A percentile compares a stretch with the other conserved stretches of the same genome.
phyloP scores from a whole-genome alignment of 148 eudicot genomes.

The Pharnaceum exiguum region DNA sequence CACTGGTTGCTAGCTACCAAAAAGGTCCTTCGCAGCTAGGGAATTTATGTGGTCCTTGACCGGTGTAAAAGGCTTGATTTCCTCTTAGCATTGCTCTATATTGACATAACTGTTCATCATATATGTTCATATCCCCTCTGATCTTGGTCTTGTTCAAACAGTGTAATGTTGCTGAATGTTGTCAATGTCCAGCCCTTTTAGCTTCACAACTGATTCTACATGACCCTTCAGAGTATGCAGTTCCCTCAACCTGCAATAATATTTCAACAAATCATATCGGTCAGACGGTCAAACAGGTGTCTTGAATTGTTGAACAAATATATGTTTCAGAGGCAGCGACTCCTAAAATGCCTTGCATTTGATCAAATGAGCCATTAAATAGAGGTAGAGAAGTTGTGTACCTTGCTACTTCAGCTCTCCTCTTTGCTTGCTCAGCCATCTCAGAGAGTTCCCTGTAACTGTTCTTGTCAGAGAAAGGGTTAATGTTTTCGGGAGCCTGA shows the following conservation, averaged over 20 bases:
- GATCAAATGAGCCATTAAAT: too few relatives aligned
- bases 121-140: neutral
- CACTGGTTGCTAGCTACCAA: too few relatives aligned
- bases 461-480: constrained; percentile 30
- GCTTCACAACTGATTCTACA: constrained; percentile 30
- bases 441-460: constrained; percentile 49
- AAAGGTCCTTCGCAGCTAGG: too few relatives aligned
- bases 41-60: too few relatives aligned
- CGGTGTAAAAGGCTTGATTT: too few relatives aligned
- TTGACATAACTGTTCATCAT: too few relatives aligned
- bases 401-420: constrained; percentile 58
- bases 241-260: constrained; percentile 32
- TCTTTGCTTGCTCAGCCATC: constrained; percentile 54
- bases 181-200: constrained; percentile 29
- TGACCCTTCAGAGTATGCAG: constrained; percentile 29
- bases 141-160: constrained; percentile 5
- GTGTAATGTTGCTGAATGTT: constrained; percentile 31
- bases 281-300: neutral
- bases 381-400: neutral
- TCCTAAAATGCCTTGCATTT: too few relatives aligned
- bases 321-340: too few relatives aligned
- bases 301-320: too few relatives aligned
- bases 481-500: constrained; percentile 43
- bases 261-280: neutral
- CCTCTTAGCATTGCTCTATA: too few relatives aligned